Base-by-base conservation (phyloP, 139 green algal species). In the Deuterostichococcus epilithicus region DNA sequence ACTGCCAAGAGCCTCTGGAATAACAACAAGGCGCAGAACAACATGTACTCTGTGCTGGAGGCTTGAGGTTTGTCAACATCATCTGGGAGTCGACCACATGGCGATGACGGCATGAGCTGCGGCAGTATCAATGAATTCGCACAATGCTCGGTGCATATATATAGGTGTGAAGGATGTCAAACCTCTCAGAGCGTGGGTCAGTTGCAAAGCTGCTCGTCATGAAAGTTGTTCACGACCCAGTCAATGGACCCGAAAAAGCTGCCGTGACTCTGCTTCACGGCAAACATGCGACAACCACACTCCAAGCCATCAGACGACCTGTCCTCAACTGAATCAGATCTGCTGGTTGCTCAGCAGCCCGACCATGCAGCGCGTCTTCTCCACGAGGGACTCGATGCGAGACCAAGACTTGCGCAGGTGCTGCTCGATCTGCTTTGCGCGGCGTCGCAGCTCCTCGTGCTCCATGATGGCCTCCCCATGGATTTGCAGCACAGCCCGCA, bases 291-390 rank as follows among this genome's bases (percentile, higher is more conserved):
- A n/a, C n/a, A n/a, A n/a, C n/a, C n/a, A n/a, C n/a, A n/a, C n/a
- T n/a, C n/a, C n/a, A n/a, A n/a, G n/a, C n/a, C n/a, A n/a, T n/a
- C n/a, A n/a, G n/a, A n/a, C n/a, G n/a, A n/a, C n/a, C n/a, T n/a
- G n/a, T n/a, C n/a, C n/a, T n/a, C n/a, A n/a, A n/a, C n/a, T 13
- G 10, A n/a, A 20, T 63, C 52, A 63, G 18, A 63, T 63, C 76
- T 94, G 90, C 79, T 93, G 71, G 66, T 88, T 91, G 36, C 86
- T 84, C n/a, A 97, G 86, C 39, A 94, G 91, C 22, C 84, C 83
- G 8, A 93, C 75, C 86, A 95, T 87, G 84, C 93, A 97, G 32
- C 86, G 86, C 18, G 86, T 69, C 33, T 85, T 78, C 69, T 92
- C 83, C 78, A 97, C 68, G 73, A 90, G 44, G 3, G 71, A 74